phyloP scores from a whole-genome alignment of 169 alveolate species.

The Hammondia hammondi region DNA sequence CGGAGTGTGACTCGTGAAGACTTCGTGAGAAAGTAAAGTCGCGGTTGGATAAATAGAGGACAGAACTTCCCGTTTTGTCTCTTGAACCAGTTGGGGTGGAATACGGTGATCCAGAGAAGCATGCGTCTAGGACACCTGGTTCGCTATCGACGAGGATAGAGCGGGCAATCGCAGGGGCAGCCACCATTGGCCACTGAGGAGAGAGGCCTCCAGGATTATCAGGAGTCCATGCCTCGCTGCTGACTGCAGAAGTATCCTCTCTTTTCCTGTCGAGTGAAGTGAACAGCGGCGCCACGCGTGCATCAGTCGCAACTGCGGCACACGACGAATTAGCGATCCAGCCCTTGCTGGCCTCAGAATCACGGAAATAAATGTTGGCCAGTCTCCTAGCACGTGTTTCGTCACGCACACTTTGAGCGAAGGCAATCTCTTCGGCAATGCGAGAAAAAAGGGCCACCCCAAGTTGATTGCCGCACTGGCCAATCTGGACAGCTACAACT shows the following conservation, averaged over 20 bases:
- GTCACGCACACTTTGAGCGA: background rate
- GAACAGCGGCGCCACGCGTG: too few species aligned
- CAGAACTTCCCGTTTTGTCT: background rate
- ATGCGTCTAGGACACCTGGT: background rate
- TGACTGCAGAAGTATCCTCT: background rate
- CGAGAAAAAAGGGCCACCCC: background rate
- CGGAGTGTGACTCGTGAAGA: background rate
- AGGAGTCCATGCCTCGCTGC: background rate
- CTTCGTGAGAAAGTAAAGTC: background rate
- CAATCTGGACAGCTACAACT: background rate
- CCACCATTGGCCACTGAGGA: background rate
- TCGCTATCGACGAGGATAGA: slow-evolving; percentile 2
- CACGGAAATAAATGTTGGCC: background rate
- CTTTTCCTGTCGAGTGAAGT: too few species aligned
- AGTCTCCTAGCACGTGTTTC: background rate
- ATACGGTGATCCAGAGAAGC: background rate
- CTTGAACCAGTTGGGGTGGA: background rate
- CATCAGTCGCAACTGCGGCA: too few species aligned
- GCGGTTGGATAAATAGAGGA: background rate
- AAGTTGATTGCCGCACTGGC: slow-evolving; percentile 26
- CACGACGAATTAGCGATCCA: too few species aligned
- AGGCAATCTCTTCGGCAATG: background rate
- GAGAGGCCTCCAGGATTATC: background rate
- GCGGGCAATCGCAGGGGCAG: background rate
- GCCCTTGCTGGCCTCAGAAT: background rate